phyloP scores from a whole-genome alignment of 2,329 filamentous ascomycete genomes.

The Fonsecaea monophora region DNA sequence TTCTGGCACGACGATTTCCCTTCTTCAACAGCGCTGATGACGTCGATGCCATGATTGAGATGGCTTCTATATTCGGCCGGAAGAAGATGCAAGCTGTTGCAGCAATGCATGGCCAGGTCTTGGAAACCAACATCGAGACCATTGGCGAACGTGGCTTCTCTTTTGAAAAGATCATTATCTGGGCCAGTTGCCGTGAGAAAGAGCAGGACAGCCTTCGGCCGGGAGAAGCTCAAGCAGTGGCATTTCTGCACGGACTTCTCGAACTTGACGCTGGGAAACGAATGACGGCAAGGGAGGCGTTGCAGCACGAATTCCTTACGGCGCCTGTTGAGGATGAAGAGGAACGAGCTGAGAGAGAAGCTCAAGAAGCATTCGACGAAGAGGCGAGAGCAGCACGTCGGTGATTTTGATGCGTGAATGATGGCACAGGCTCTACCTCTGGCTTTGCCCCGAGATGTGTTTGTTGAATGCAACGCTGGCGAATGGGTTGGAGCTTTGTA shows the following conservation, averaged over 20 bases:
- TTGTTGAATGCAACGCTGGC: constrained; percentile 17
- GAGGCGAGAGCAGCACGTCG: constrained; percentile 20
- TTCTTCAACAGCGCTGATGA: constrained; percentile 99
- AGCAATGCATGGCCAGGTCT: constrained; percentile 84
- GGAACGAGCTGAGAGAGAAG: constrained; percentile 37
- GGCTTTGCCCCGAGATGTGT: neutral
- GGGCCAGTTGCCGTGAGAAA: constrained; percentile 82
- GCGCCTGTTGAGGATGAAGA: constrained; percentile 45
- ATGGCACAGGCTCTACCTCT: neutral
- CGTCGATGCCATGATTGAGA: constrained; percentile 96
- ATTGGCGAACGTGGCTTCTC: constrained; percentile 84
- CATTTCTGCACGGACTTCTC: constrained; percentile 51
- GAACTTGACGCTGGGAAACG: constrained; percentile 53
- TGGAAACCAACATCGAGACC: constrained; percentile 91
- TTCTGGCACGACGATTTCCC: constrained; percentile 88
- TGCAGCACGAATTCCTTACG: constrained; percentile 55
- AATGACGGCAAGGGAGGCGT: constrained; percentile 52
- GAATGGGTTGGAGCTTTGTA: constrained; percentile 21
- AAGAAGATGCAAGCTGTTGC: constrained; percentile 83
- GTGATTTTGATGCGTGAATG: constrained; percentile 5
- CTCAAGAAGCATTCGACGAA: constrained; percentile 31
- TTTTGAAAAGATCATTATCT: constrained; percentile 91
- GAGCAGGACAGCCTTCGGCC: constrained; percentile 57
- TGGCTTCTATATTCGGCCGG: constrained; percentile 90
- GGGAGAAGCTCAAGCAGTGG: constrained; percentile 55